Evolutionary conservation across 2,329 filamentous ascomycete species (phyloP).

Genomic region (Verticillium albo-atrum): DNA sequence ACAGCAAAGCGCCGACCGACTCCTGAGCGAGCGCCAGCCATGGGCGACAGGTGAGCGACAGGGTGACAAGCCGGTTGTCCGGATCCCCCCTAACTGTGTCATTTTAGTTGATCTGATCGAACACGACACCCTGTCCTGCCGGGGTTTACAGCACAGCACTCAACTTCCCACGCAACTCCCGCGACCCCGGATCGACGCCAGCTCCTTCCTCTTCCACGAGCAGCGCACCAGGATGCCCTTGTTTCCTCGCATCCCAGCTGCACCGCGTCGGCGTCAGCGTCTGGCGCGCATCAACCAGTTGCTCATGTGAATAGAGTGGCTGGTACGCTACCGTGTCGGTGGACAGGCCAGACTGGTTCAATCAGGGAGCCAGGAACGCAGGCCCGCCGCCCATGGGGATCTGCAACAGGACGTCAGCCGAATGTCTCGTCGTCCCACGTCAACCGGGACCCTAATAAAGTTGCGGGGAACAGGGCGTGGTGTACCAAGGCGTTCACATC

Average conservation of each 20-base stretch:
- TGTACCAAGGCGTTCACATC: background rate
- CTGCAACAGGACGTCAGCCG: background rate
- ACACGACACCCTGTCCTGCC: background rate
- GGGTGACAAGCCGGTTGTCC: background rate
- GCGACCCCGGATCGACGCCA: background rate
- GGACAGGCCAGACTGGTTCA: background rate
- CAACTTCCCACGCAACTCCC: background rate
- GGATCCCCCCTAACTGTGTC: background rate
- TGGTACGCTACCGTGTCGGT: background rate
- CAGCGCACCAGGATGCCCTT: background rate
- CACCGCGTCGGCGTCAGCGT: background rate
- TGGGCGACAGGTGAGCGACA: background rate
- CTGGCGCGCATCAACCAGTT: background rate
- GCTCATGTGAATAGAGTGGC: background rate
- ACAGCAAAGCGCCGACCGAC: too few relatives aligned
- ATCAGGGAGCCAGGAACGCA: background rate
- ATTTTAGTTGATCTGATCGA: background rate
- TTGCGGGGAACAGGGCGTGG: background rate
- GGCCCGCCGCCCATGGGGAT: slow-evolving; percentile 7
- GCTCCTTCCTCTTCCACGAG: background rate
- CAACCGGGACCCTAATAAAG: background rate
- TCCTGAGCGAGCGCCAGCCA: too few relatives aligned
- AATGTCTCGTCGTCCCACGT: background rate
- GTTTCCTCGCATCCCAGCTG: background rate
- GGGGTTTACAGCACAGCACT: background rate